phyloP scores from a whole-genome alignment of 495 filamentous ascomycete species.

The Recurvomyces mirabilis region DNA sequence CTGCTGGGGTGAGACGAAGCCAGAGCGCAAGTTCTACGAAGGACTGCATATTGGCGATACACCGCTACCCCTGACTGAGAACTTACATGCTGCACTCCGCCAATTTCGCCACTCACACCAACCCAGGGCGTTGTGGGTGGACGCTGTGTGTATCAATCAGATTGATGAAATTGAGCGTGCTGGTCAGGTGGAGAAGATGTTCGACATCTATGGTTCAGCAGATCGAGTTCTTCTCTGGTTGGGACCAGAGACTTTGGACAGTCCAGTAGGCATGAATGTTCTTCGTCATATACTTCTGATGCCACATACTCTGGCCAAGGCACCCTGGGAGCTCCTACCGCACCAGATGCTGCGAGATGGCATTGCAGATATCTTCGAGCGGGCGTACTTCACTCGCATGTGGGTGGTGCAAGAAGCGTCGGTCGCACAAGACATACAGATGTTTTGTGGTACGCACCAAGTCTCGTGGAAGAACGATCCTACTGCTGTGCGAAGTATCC shows the following conservation, averaged over 20 bases:
- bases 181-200: slow-evolving; percentile 18
- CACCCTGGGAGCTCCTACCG: background rate
- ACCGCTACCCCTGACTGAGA: no score
- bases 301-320: background rate
- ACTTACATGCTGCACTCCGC: background rate
- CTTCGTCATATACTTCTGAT: background rate
- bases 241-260: slow-evolving; percentile 5
- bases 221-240: slow-evolving; percentile 18
- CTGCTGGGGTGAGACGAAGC: background rate
- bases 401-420: slow-evolving; percentile 1
- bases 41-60: background rate
- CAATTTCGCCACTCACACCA: background rate
- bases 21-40: background rate
- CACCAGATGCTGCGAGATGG: background rate
- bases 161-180: slow-evolving; percentile 13
- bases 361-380: background rate
- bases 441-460: background rate
- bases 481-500: background rate
- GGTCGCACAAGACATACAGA: background rate
- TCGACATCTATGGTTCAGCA: slow-evolving; percentile 13
- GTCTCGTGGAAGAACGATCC: background rate
- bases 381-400: background rate
- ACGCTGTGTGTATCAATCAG: slow-evolving; percentile 10
- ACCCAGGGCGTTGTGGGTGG: background rate
- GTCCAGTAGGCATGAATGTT: background rate